These are phyloP conservation scores for Nadsonia commutata DNA, from an alignment of 1,139 yeast species.

Conservation along the genomic window DNA sequence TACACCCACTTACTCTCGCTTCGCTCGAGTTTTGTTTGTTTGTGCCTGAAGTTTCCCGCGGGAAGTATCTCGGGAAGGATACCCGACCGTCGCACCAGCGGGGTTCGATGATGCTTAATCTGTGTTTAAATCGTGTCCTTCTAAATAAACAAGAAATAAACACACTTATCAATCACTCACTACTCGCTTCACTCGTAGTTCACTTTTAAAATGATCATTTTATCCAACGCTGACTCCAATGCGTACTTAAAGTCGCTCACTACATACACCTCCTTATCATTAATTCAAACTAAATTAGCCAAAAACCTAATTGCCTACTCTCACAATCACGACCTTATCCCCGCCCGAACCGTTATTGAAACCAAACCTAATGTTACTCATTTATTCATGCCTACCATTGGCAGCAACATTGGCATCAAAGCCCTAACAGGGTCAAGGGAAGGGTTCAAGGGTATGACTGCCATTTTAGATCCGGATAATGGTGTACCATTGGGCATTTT, in stretches of 20 bases:
- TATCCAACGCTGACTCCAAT: background rate
- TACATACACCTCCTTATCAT: background rate
- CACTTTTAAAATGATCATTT: background rate
- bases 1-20: no score
- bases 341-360: slow-evolving; percentile 26
- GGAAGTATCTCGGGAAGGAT: no score
- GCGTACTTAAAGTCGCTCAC: background rate
- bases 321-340: slow-evolving; percentile 22
- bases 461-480: slow-evolving; percentile 29
- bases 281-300: background rate
- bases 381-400: slow-evolving; percentile 50
- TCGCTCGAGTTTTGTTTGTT: no score
- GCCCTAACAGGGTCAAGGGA: slow-evolving; percentile 36
- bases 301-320: slow-evolving; percentile 19
- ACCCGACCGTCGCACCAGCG: no score
- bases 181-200: no score
- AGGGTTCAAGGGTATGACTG: slow-evolving; percentile 34
- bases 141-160: no score
- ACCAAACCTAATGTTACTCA: slow-evolving; percentile 29
- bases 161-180: no score
- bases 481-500: slow-evolving; percentile 41
- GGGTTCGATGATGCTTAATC: no score
- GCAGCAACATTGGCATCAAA: slow-evolving; percentile 29
- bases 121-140: no score
- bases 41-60: no score